Evolutionary conservation across 345 rosid genomes (phyloP).

Genomic region (Mangifera indica): DNA sequence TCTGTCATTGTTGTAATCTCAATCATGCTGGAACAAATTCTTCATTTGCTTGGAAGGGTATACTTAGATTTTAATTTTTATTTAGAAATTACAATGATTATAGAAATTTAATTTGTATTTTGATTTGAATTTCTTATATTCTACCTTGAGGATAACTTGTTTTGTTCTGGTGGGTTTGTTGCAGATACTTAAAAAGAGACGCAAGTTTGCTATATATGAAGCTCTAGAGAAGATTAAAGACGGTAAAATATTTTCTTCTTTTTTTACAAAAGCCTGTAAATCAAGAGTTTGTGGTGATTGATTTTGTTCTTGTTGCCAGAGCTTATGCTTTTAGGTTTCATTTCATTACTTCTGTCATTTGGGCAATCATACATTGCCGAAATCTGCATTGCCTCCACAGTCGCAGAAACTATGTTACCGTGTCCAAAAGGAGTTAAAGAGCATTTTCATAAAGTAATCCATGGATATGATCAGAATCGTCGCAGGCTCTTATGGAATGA

Average conservation of each 20-base stretch:
- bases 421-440: constrained; percentile 38
- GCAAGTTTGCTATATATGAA: constrained; percentile 64
- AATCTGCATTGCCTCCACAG: constrained; percentile 52
- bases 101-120: background rate
- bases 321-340: constrained; percentile 95
- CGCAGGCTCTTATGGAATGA: constrained; percentile 33
- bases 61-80: background rate
- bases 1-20: constrained; percentile 66
- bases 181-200: constrained; percentile 48
- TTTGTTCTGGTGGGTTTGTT: constrained; percentile 9
- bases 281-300: background rate
- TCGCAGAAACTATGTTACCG: constrained; percentile 76
- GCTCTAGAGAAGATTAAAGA: constrained; percentile 84
- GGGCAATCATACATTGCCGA: constrained; percentile 69
- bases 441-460: background rate
- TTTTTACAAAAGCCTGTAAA: background rate
- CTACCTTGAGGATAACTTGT: too few relatives aligned
- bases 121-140: too few relatives aligned
- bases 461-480: background rate
- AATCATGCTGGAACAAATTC: constrained; percentile 57
- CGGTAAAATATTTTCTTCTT: constrained; percentile 38
- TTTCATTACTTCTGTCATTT: constrained; percentile 76
- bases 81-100: too few relatives aligned
- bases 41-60: constrained; percentile 64
- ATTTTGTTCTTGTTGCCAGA: constrained; percentile 39